Conservation (phyloP, 345 rosid species). For the Boechera stricta region DNA sequence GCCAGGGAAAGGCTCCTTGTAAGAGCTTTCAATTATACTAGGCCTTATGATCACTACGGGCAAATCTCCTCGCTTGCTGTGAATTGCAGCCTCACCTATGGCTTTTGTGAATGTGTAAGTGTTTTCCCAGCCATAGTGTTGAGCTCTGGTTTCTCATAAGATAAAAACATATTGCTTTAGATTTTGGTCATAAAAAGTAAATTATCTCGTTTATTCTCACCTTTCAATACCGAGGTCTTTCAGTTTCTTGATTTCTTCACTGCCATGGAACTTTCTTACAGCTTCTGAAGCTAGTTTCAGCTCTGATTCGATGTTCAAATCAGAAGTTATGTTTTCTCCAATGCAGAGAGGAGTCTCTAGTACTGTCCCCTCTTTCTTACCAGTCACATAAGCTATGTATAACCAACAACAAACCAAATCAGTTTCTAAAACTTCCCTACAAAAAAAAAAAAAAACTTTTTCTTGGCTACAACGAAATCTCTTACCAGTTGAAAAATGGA, state of each 20-base stretch:
- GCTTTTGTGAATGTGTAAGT: slow-evolving; percentile 89
- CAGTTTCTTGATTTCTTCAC: slow-evolving; percentile 39
- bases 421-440: slow-evolving; percentile 5
- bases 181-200: neutral
- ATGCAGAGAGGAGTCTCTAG: slow-evolving; percentile 42
- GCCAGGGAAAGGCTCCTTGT: slow-evolving; percentile 88
- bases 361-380: slow-evolving; percentile 56
- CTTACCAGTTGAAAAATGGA: slow-evolving; percentile 77
- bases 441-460: neutral
- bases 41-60: slow-evolving; percentile 70
- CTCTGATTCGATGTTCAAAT: slow-evolving; percentile 50
- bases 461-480: neutral
- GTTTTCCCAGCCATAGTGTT: slow-evolving; percentile 80
- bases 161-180: neutral
- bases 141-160: slow-evolving; percentile 54
- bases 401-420: neutral
- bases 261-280: slow-evolving; percentile 18
- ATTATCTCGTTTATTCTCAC: slow-evolving; percentile 24
- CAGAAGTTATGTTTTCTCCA: slow-evolving; percentile 26
- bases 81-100: slow-evolving; percentile 78
- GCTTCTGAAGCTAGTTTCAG: slow-evolving; percentile 46
- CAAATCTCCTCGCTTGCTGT: slow-evolving; percentile 52
- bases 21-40: slow-evolving; percentile 70
- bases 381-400: slow-evolving; percentile 63
- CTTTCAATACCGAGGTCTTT: slow-evolving; percentile 51